phyloP scores from a whole-genome alignment of 2,329 filamentous ascomycete genomes.

The Pseudopithomyces maydicus region DNA sequence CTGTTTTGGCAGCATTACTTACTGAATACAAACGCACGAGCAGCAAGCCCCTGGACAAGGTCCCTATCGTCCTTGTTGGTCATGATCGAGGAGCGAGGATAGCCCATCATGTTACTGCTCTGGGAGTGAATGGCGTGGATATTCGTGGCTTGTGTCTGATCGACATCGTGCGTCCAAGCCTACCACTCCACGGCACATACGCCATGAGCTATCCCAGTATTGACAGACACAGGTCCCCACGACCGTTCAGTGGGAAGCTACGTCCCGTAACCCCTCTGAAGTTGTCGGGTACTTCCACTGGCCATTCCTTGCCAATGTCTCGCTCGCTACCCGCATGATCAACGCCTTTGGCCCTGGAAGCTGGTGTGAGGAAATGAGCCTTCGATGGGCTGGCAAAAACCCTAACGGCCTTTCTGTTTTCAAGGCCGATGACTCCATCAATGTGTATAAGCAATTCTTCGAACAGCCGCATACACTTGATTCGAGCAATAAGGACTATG shows the following conservation, averaged over 20 bases:
- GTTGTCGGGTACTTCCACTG: conserved; percentile 62
- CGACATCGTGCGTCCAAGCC: conserved; percentile 31
- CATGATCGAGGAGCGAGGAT: conserved; percentile 64
- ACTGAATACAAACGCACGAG: conserved; percentile 27
- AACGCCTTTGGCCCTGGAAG: conserved; percentile 50
- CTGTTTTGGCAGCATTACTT: conserved; percentile 29
- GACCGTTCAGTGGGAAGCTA: conserved; percentile 57
- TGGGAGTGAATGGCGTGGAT: conserved; percentile 48
- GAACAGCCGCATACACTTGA: conserved; percentile 51
- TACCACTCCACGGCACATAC: background rate
- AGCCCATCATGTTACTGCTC: conserved; percentile 60
- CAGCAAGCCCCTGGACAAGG: conserved; percentile 6
- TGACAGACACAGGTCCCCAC: conserved; percentile 54
- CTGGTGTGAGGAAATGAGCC: conserved; percentile 41
- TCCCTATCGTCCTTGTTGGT: conserved; percentile 50
- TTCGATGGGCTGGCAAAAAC: conserved; percentile 44
- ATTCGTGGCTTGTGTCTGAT: conserved; percentile 39
- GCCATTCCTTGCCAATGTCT: conserved; percentile 62
- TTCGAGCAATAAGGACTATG: conserved; percentile 62
- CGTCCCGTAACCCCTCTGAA: conserved; percentile 42
- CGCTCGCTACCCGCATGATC: conserved; percentile 58
- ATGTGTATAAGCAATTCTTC: conserved; percentile 51
- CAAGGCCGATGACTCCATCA: conserved; percentile 37
- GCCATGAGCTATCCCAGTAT: background rate
- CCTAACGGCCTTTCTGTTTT: conserved; percentile 13